phyloP scores from a whole-genome alignment of 257 asterid genomes.

The Solanum pennellii region DNA sequence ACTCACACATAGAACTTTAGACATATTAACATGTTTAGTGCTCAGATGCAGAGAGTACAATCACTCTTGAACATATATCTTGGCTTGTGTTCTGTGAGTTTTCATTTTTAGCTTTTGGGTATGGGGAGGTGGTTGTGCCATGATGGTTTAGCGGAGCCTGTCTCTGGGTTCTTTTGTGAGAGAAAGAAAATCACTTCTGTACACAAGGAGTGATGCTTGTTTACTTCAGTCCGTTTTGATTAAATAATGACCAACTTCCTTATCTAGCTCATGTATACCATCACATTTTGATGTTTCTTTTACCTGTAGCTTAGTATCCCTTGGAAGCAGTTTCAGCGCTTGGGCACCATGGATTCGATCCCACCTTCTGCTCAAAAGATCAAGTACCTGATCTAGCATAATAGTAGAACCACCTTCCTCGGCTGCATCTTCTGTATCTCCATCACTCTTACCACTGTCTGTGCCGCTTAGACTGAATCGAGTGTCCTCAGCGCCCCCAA shows the following conservation, averaged over 20 bases:
- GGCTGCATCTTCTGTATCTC: conserved; percentile 54
- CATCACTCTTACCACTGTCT: conserved; percentile 91
- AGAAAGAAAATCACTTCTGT: neutral
- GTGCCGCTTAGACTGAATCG: conserved; percentile 72
- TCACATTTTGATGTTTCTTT: neutral
- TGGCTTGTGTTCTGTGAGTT: neutral
- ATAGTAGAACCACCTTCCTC: conserved; percentile 65
- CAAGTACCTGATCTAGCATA: conserved; percentile 86
- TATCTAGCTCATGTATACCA: neutral
- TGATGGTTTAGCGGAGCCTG: neutral
- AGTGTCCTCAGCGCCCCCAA: conserved; percentile 74
- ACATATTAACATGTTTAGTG: neutral
- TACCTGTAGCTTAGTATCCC: conserved; percentile 87
- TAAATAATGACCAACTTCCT: neutral
- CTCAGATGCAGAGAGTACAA: neutral
- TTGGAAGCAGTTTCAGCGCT: conserved; percentile 80
- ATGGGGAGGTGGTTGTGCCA: neutral
- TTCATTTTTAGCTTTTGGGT: neutral
- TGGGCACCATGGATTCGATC: conserved; percentile 94
- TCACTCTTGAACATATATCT: neutral
- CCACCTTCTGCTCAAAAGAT: conserved; percentile 89
- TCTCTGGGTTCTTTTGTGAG: neutral
- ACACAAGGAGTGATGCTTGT: neutral
- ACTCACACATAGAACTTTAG: neutral
- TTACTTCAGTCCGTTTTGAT: neutral